Percentiles rank a stretch among this genome's conserved stretches.
These are phyloP conservation scores for Lithospermum erythrorhizon DNA, from an alignment of 257 asterid species.

Conservation along the genomic window DNA sequence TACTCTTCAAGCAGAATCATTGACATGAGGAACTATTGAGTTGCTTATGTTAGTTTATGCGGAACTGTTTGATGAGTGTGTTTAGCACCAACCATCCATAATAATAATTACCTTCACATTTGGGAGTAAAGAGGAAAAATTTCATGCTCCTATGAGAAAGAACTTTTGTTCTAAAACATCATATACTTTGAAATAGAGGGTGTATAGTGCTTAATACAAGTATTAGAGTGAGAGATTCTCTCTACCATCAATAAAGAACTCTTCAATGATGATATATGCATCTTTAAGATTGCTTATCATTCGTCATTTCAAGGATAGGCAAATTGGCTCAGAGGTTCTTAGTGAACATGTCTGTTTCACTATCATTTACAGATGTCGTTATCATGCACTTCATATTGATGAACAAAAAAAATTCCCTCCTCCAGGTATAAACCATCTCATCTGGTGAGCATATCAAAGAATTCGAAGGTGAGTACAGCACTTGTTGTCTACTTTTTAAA, in stretches of 20 bases:
- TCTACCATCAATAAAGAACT: too few species aligned
- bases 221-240: too few species aligned
- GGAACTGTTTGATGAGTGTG: background rate
- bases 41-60: background rate
- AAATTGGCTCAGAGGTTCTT: background rate
- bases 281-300: background rate
- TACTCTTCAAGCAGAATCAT: background rate
- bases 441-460: constrained; percentile 57
- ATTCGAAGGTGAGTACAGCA: constrained; percentile 52
- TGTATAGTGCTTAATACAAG: too few species aligned
- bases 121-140: too few species aligned
- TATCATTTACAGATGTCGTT: background rate
- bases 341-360: background rate
- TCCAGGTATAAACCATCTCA: constrained; percentile 66
- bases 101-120: too few species aligned
- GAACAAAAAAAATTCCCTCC: constrained; percentile 2
- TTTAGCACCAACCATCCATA: too few species aligned
- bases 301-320: background rate
- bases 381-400: background rate
- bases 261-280: too few species aligned
- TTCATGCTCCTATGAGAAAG: too few species aligned
- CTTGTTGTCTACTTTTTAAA: constrained; percentile 2
- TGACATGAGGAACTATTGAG: background rate
- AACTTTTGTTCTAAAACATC: too few species aligned
- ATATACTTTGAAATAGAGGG: too few species aligned